phyloP scores from a whole-genome alignment of 1,139 yeast species.

The Candida dubliniensis region DNA sequence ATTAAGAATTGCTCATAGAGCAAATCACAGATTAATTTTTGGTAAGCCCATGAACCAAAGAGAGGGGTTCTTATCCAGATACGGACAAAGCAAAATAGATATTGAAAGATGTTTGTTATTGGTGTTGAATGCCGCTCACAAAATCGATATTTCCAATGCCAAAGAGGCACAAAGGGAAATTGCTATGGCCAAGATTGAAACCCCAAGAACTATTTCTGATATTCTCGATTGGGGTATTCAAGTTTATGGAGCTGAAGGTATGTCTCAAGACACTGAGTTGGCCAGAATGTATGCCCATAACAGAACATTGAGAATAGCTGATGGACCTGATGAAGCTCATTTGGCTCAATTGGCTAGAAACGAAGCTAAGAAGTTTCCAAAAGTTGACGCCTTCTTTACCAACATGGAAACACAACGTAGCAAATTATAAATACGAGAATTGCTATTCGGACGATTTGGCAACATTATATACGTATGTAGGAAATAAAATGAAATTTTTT shows the following conservation, averaged over 20 bases:
- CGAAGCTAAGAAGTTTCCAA: conserved; percentile 36
- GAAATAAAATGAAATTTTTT: conserved; percentile 1
- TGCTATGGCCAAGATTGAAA: conserved; percentile 68
- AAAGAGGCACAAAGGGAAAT: conserved; percentile 60
- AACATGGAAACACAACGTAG: conserved; percentile 22
- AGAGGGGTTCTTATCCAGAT: conserved; percentile 51
- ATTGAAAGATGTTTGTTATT: conserved; percentile 58
- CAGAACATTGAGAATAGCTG: conserved; percentile 67
- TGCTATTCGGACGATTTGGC: no score
- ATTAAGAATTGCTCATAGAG: conserved; percentile 52
- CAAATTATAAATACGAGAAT: conserved; percentile 23
- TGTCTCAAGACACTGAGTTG: conserved; percentile 62
- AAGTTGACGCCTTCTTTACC: conserved; percentile 36
- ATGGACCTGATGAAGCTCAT: conserved; percentile 78
- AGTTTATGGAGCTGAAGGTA: conserved; percentile 70
- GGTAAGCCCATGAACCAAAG: conserved; percentile 56
- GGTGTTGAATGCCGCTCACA: conserved; percentile 66
- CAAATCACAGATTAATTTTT: conserved; percentile 55
- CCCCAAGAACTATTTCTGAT: conserved; percentile 57
- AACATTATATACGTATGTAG: background rate
- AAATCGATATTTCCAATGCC: conserved; percentile 57
- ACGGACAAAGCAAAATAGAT: conserved; percentile 60
- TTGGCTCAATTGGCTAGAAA: conserved; percentile 57
- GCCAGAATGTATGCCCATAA: conserved; percentile 57
- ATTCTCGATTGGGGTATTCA: conserved; percentile 70